Evolutionary conservation across 2,329 filamentous ascomycete genomes (phyloP).

Genomic region (Neocatenulostroma microsporum): DNA sequence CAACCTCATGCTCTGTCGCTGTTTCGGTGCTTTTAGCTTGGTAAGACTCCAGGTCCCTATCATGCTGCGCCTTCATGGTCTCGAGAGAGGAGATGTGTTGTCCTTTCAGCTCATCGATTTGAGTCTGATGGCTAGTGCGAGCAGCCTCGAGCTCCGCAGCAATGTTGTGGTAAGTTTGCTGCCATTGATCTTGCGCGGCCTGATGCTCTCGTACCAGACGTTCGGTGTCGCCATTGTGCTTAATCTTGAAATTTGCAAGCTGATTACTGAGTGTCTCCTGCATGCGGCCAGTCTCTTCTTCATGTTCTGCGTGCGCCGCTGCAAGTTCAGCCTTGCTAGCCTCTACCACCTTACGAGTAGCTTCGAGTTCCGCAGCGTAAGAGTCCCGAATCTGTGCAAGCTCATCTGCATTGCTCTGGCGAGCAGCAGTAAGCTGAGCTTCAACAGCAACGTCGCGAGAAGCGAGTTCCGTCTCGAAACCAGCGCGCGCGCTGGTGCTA

Average conservation of each 20-base stretch:
- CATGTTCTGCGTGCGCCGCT: constrained; percentile 7
- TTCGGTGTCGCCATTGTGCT: constrained; percentile 11
- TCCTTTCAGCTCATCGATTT: constrained; percentile 1
- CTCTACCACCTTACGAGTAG: constrained; percentile 2
- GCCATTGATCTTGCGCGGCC: constrained; percentile 7
- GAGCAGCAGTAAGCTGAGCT: constrained; percentile 7
- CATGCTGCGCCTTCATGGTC: constrained; percentile 3
- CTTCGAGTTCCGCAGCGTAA: constrained; percentile 4
- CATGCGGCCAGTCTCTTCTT: constrained; percentile 5
- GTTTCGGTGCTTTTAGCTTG: background rate
- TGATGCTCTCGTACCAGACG: constrained; percentile 6
- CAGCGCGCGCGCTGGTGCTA: background rate
- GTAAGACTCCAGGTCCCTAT: too few relatives aligned
- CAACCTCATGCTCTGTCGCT: constrained; percentile 8
- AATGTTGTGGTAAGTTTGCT: constrained; percentile 9
- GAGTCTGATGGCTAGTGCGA: background rate
- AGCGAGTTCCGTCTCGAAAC: constrained; percentile 5
- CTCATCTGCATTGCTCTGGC: constrained; percentile 7
- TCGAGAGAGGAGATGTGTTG: too few relatives aligned
- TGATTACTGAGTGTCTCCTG: constrained; percentile 5
- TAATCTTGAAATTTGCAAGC: constrained; percentile 7
- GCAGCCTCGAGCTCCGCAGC: constrained; percentile 9
- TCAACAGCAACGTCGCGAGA: constrained; percentile 10
- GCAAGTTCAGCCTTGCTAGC: constrained; percentile 4
- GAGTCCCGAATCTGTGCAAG: constrained; percentile 6